These are phyloP conservation scores for Lomentospora prolificans DNA, from an alignment of 2,329 filamentous ascomycete species.

Conservation along the genomic window DNA sequence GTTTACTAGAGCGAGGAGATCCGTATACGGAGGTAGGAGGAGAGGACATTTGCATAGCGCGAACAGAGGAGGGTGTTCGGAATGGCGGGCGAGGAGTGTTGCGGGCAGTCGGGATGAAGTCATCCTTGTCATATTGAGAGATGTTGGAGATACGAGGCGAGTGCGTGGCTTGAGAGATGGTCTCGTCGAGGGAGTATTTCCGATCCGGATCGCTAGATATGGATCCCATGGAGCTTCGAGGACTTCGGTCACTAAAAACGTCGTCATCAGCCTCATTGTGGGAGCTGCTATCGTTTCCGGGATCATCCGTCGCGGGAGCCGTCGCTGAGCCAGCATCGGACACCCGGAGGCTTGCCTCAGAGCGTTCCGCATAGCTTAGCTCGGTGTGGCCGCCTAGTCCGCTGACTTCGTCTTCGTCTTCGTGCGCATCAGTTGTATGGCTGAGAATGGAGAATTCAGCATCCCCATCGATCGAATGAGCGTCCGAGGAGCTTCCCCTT, in stretches of 20 bases:
- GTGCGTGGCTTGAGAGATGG: constrained; percentile 20
- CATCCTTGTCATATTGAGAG: constrained; percentile 37
- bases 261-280: constrained; percentile 45
- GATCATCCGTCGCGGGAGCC: neutral
- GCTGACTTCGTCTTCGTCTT: neutral
- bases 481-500: constrained; percentile 7
- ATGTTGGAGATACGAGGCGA: constrained; percentile 41
- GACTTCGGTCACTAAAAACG: constrained; percentile 49
- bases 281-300: constrained; percentile 33
- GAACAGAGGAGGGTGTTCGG: constrained; percentile 58
- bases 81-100: constrained; percentile 54
- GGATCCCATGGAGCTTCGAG: constrained; percentile 46
- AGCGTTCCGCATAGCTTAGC: neutral
- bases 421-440: neutral
- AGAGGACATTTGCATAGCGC: constrained; percentile 63
- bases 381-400: neutral
- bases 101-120: constrained; percentile 45
- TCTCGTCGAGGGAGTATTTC: constrained; percentile 5
- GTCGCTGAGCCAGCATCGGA: neutral
- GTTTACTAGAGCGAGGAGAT: constrained; percentile 46
- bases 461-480: constrained; percentile 20
- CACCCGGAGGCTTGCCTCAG: neutral
- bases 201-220: constrained; percentile 26
- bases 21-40: constrained; percentile 47
- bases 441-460: constrained; percentile 3